Base-by-base conservation (phyloP, 768 basidiomycete genomes). In the Crassisporium funariophilum region DNA sequence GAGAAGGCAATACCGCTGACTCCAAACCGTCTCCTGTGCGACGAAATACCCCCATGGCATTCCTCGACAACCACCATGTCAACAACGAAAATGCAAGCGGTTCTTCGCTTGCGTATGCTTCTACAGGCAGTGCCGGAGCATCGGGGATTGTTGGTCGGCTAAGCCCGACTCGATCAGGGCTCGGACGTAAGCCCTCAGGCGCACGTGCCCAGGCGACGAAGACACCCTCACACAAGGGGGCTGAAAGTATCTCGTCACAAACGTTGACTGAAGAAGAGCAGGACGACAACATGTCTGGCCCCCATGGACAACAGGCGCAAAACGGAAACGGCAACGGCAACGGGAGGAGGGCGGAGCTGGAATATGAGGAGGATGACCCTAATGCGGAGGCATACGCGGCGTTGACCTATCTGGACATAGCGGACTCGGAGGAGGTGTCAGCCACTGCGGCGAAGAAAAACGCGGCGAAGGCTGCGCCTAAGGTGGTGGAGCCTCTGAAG, bases 381-480 rank as follows among this genome's bases (percentile, higher is more conserved):
- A 72, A 83, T 51, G 75, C 75, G 19, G 91, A 92, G 67, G 90
- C 83, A 9, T 70, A 92, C 38, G 91, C 88, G 2, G 91, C 88
- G 2, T 58, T 94, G 57, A 79, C 83, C 22, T 93, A 89, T 67
- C 73, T 93, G 46, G 83, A 82, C 53, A 72, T 74, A 46, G 69
- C 75, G 19, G 78, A 79, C 17, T 67, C 67, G 25, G 62, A 71
- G 35, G 65, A 64, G 21, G 55, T 68, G 10, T 55, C 73, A 7
- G 65, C 54, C 22, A 49, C 67, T 50, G 60, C 29, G 52, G 59
- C 9, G n/a, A n/a, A n/a, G n/a, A n/a, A n/a, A n/a, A n/a, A n/a
- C n/a, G n/a, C n/a, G n/a, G n/a, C n/a, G n/a, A n/a, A n/a, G n/a
- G n/a, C n/a, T n/a, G n/a, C n/a, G n/a, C n/a, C n/a, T n/a, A n/a